Evolutionary conservation across 768 basidiomycete genomes (phyloP), one percentile per base, ranked within the genome.

Genomic region (Kwoniella sp.): DNA sequence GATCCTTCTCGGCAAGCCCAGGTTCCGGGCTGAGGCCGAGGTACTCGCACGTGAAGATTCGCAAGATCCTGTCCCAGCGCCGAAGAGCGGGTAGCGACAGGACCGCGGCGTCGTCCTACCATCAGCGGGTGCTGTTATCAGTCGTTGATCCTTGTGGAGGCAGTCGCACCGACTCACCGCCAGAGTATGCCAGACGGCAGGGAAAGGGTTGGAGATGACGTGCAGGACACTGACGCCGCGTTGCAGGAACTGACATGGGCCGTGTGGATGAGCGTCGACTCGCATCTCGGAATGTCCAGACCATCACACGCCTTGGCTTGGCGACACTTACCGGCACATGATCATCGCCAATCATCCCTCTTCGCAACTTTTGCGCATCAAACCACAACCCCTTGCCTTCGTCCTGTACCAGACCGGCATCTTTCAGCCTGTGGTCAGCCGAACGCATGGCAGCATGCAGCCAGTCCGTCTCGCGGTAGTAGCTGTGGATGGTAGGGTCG

Each of bases 31-130:
- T 38, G 29, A 78, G 63, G 3, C 85, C 80, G 2, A 98, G 80
- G 73, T 98, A 99, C 75, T 96, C 95, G 1, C 86, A 79, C 63
- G 89, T 80, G 69, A 96, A 91, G 0, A 95, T 82, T 27, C 93
- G 80, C 32, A 96, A 69, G 45, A 99, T 80, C 26, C 92, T 76
- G 68, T 87, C 88, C 95, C 95, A 98, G 20, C 87, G 79, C 39
- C 84, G 81, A 80, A 96, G 81, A 0, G 89, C 92, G 7, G 86
- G 81, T 38, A 88, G 75, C 65, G 96, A 86, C 37, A 98, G 77
- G 1, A 86, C 89, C 19, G 83, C 80, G 7, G 85, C 89, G 73
- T 96, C 88, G 73, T 99, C 95, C 91, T 95, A 53, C 10, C 31
- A 28, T 12, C 17, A 17, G 27, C 3, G 15, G 28, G 10, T 20